Base-by-base conservation (phyloP, 768 basidiomycete genomes). In the Serpula lacrymans region DNA sequence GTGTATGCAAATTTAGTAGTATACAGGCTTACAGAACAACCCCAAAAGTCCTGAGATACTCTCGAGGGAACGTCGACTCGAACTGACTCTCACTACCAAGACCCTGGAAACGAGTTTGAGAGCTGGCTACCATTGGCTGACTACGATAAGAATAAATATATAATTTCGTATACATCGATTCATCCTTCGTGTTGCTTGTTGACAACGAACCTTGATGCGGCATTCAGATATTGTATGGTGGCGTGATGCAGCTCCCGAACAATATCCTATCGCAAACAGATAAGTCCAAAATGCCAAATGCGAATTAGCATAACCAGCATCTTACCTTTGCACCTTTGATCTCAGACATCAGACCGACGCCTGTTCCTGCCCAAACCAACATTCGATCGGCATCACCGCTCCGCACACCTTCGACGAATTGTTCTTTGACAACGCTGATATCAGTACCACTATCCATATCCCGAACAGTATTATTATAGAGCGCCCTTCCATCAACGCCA, bases 331-430 rank as follows among this genome's bases (percentile, higher is more conserved):
- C 69, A 3, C 58, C 47, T 39, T 62, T 63, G 47, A 72, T 65
- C 34, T 66, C 60, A 16, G 68, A 64, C 62, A 85, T 74, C 35
- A 78, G 63, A 10, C 73, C 79, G 20, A 85, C 74, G 12, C 82
- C 77, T 28, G 75, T 70, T 30, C 85, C 86, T 11, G 82, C 76
- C 86, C 86, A 88, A 10, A 79, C 71, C 3, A 83, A 59, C 43
- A 78, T 69, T 30, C 78, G 66, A 41, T 69, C 64, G 8, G 64
- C 55, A 47, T 88, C 76, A 29, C 62, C 65, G 17, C 59, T 59
- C 46, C 61, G 63, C 6, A 62, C 55, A 5, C 70, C 81, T 39
- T 72, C 67, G n/a, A 52, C 53, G 45, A 72, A 78, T 47, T 67
- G 74, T 25, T 54, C 54, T 48, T 64, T 65, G 23, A 80, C 55